Base-by-base conservation (phyloP, 768 basidiomycete genomes). In the Trametes punicea region DNA sequence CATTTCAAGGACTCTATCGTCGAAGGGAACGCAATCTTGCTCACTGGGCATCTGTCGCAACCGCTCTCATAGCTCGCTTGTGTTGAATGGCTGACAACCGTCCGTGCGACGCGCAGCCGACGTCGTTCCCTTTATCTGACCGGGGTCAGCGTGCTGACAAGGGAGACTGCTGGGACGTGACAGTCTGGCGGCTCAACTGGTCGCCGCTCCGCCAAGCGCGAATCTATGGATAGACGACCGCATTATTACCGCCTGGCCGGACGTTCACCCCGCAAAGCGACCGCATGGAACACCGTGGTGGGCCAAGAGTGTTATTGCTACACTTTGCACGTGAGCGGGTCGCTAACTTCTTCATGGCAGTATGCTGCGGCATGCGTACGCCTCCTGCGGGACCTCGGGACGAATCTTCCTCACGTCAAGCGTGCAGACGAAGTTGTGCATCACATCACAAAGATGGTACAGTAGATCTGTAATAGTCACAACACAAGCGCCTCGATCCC, bases 101-200 rank as follows among this genome's bases (percentile, higher is more conserved):
- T 54, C 44, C 52, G 34, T 54, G 52, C 52, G 52, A 39, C 26
- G 33, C 34, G 44, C 45, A 34, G 29, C 52, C 52, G 34, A 46
- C 16, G 42, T 21, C 25, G 33, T 44, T 18, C 41, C 26, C 23
- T 16, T 15, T 46, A 39, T 36, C 26, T 15, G 6, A 8, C 16
- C 34, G 34, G 18, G 23, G 52, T 54, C 52, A 54, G 44, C 52
- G 25, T 16, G 52, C 33, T 54, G 52, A 54, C 52, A 54, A 27
- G 52, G 44, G n/a, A 30, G 47, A 11, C 15, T 18, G 33, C 33
- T 36, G 33, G 33, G 26, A 18, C 21, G 39, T 41, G 39, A 44
- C 40, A 30, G 13, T 31, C 47, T 23, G 15, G 47, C 33, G 47
- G 47, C 33, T 48, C 33, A 48, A 48, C 47, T 8, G 33, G 34